These are phyloP conservation scores for Boletus edulis DNA, from an alignment of 768 basidiomycete species.

Conservation along the genomic window DNA sequence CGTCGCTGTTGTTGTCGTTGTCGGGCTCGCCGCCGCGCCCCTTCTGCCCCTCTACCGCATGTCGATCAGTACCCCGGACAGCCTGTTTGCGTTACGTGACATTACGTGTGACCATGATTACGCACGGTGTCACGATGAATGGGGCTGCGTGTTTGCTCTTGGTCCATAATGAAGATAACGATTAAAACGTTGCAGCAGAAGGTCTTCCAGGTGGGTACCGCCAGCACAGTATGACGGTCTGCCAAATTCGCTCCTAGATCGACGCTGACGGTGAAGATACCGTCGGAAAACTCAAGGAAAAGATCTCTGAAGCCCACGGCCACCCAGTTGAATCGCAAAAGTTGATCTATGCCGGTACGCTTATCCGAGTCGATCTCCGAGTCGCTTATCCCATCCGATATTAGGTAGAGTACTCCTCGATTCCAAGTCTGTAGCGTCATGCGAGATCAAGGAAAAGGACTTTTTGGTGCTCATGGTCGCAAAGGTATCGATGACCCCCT, in stretches of 20 bases:
- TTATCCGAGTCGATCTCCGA: conserved; percentile 7
- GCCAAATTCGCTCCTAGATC: conserved; percentile 41
- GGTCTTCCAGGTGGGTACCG: conserved; percentile 66
- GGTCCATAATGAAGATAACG: conserved; percentile 79
- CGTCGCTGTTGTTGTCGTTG: conserved; percentile 2
- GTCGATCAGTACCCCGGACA: conserved; percentile 25
- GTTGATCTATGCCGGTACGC: conserved; percentile 88
- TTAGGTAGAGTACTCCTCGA: conserved; percentile 90
- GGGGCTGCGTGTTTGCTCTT: conserved; percentile 13
- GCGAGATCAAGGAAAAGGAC: conserved; percentile 96
- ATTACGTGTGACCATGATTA: conserved; percentile 16
- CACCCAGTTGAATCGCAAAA: conserved; percentile 79
- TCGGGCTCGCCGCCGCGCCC: conserved; percentile 10
- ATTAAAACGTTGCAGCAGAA: conserved; percentile 95
- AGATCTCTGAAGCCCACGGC: conserved; percentile 75
- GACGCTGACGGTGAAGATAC: conserved; percentile 78
- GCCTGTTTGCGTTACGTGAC: conserved; percentile 17
- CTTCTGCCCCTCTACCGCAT: conserved; percentile 19
- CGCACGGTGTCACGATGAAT: conserved; percentile 20
- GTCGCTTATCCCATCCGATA: conserved; percentile 1
- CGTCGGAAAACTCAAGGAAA: conserved; percentile 75
- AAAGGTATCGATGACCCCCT: conserved; percentile 57
- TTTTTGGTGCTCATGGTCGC: conserved; percentile 99
- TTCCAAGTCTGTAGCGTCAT: conserved; percentile 82
- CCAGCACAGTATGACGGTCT: not conserved